A percentile compares a stretch with the other conserved stretches of the same genome.
Evolutionary conservation across 2,329 filamentous ascomycete genomes (phyloP).

Genomic region (Eutypa lata): DNA sequence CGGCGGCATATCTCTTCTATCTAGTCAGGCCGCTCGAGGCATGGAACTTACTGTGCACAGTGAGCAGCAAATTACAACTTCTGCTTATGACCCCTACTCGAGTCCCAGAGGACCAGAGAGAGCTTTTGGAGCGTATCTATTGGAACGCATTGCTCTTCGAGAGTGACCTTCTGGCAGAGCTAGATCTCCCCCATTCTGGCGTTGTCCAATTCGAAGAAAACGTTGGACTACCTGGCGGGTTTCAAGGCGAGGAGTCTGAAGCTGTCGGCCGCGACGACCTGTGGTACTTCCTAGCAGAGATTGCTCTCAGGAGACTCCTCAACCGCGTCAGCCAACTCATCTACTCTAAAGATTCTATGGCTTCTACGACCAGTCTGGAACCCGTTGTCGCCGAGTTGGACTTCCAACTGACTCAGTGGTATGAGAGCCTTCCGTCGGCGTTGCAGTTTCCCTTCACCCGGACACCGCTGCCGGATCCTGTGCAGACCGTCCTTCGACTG

Average conservation of each 20-base stretch:
- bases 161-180: conserved; percentile 73
- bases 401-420: conserved; percentile 81
- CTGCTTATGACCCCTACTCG: conserved; percentile 71
- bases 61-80: conserved; percentile 77
- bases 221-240: conserved; percentile 74
- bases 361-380: conserved; percentile 69
- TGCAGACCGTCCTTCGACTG: conserved; percentile 75
- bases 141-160: conserved; percentile 83
- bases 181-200: conserved; percentile 79
- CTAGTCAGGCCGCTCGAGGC: conserved; percentile 78
- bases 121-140: conserved; percentile 74
- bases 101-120: conserved; percentile 66
- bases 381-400: conserved; percentile 78
- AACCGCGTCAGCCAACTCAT: conserved; percentile 78
- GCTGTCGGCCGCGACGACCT: conserved; percentile 70
- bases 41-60: conserved; percentile 76
- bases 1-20: conserved; percentile 80
- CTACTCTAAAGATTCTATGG: conserved; percentile 70
- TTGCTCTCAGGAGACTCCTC: conserved; percentile 71
- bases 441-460: conserved; percentile 75
- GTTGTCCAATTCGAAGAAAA: conserved; percentile 80
- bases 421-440: conserved; percentile 70
- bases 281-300: conserved; percentile 85
- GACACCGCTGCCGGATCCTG: conserved; percentile 64
- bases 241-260: conserved; percentile 66